Evolutionary conservation across 495 filamentous ascomycete species (phyloP), one percentile per base, ranked within the genome.

Genomic region (Hypoxylon subgilvum): DNA sequence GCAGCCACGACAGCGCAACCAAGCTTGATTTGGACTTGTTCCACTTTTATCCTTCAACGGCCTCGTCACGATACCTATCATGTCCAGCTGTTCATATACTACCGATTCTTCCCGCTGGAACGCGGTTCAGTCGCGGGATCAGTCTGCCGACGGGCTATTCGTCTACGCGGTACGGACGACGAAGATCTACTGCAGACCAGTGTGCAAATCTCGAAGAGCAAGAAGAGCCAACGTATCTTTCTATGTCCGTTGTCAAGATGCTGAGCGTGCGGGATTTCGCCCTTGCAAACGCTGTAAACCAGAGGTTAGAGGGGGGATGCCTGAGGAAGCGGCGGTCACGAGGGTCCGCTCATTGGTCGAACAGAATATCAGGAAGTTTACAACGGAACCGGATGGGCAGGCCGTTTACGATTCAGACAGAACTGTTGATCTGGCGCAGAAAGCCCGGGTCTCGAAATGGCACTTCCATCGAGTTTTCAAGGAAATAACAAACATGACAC

Each of bases 391-490:
- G 12, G 28, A 36, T 43, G 50, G 38, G 18, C 38, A 53, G 49
- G 66, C 67, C 35, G 54, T 68, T 9, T 21, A 32, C 12, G 59
- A 54, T 51, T 71, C 74, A 45, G 73, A 78, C n/a, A 77, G 72
- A 35, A 66, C 83, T 23, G 70, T 74, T 17, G 72, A 78, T 18
- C 66, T 88, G 47, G 84, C 85, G 13, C 72, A 68, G 44, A 74
- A 72, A 52, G 84, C 79, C 13, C 75, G 76, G 2, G 63, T 86
- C 51, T 85, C 82, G 13, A 73, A 83, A 38, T 79, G 84, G 63
- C 81, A 87, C 67, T 84, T 88, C 57, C 84, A 84, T 69, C 79
- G 85, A 30, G 72, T 85, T 25, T 87, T 87, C 60, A 87, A 83
- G 69, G 81, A 82, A 51, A 70, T 73, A 8, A 79, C 72, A 46